Base-by-base conservation (phyloP, 371 early-diverging fungal genomes). In the Nematocida major region DNA sequence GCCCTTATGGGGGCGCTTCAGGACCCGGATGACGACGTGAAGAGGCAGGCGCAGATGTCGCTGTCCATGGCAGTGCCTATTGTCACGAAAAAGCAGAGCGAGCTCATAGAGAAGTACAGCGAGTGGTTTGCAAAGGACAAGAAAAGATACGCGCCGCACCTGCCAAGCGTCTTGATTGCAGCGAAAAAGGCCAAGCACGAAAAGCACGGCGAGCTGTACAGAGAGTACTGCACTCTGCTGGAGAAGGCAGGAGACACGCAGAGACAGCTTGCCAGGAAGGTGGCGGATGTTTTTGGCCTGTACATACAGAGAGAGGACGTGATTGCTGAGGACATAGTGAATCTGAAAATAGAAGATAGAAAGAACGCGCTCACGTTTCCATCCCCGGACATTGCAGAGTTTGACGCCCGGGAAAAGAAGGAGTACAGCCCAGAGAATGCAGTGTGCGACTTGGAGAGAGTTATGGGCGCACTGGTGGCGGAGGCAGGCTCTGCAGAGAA, bases 11-110 rank as follows among this genome's bases (percentile, higher is more conserved):
- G 9, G 15, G 20, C 45, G 7, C 39, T 43, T 3, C 36, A 61
- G 15, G 63, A 73, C 40, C 26, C 76, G 51, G 76, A 73, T 48
- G 76, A 73, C 28, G 76, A 73, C 7, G 38, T 73, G 24, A 63
- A 63, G 26, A 26, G 18, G 18, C 76, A 73, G 65, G 51, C 48
- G n/a, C 13, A 20, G 26, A 20, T 54, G 11, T 63, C 76, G 22
- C 78, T 73, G 15, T 15, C 63, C 5, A 34, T 22, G 34, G 49
- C 59, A n/a, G 65, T 65, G 24, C 28, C 65, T 3, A 11, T 36
- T 11, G 34, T 30, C n/a, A 24, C 9, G 15, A 24, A 11, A 36
- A 65, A 32, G 22, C 9, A 13, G 18, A 39, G 9, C 9, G 63
- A 73, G 51, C 13, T 65, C 20, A 63, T 73, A 36, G 49, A 39